Conservation (phyloP, 768 basidiomycete species). For the Mycena leptocephala region DNA sequence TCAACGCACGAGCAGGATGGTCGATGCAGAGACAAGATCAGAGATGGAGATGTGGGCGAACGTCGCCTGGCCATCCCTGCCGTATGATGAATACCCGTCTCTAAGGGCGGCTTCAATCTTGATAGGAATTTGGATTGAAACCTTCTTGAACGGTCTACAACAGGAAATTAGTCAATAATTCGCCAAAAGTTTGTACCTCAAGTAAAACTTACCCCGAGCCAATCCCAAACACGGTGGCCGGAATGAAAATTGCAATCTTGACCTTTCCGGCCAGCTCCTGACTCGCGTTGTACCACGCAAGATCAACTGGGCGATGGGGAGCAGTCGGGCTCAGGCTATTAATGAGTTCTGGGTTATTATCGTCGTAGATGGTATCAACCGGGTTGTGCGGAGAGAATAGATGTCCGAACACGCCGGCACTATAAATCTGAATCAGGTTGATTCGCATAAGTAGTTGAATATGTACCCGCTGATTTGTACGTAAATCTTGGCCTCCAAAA, state of each 20-base stretch:
- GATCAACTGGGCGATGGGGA: not conserved
- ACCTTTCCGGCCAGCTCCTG: slow-evolving; percentile 9
- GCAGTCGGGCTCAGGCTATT: slow-evolving; percentile 6
- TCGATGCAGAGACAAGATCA: not conserved
- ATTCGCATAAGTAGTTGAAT: not conserved
- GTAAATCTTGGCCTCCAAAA: not conserved
- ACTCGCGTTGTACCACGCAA: slow-evolving; percentile 1
- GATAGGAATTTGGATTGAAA: slow-evolving; percentile 8
- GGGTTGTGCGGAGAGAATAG: not conserved
- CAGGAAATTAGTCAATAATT: not conserved
- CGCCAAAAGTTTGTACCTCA: too few species aligned
- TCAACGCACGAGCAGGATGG: slow-evolving; percentile 1
- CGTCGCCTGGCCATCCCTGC: not conserved
- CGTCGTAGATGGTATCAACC: slow-evolving; percentile 1
- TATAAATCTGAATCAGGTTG: not conserved
- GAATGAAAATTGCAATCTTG: slow-evolving; percentile 8
- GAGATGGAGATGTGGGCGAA: not conserved
- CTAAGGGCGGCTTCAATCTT: slow-evolving; percentile 3
- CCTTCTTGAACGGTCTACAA: not conserved
- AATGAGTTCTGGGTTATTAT: not conserved
- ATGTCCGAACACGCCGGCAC: slow-evolving; percentile 5
- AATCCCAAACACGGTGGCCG: not conserved
- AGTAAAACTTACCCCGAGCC: slow-evolving; percentile 2
- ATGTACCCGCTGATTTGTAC: slow-evolving; percentile 5
- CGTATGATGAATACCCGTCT: not conserved